Evolutionary conservation across 768 basidiomycete species (phyloP), one percentile per base, ranked within the genome.

Genomic region (Calocybe cyanea): DNA sequence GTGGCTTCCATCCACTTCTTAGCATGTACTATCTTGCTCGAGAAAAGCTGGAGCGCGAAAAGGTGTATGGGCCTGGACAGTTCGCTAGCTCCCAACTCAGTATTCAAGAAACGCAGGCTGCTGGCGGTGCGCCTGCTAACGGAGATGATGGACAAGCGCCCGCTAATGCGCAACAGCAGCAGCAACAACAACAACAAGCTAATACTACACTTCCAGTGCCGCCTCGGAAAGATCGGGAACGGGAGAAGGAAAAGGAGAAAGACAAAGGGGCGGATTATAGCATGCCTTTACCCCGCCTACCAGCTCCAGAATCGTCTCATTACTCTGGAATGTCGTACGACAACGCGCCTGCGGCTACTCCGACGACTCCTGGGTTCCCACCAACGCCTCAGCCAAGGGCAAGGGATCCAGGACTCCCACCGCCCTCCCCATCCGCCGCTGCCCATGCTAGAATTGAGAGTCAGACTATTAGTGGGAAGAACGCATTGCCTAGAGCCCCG

Each of bases 11-110:
- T 62, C 94, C 92, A 0, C 76, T 99, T 20, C 78, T 98, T 37
- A 92, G 93, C 23, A 97, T 99, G 69, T 99, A 99, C 64, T 97
- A 84, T 70, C 81, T 99, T 15, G 89, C 94, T 4, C 75, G 91
- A 43, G 96, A 99, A 71, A 98, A 97, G 75, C 73, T 93, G 59
- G 93, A 98, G 60, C 74, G 96, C 44, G 96, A 99, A 56, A 77
- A 80, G 41, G 88, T 99, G 6, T 98, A 94, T 64, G 96, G 95
- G 0, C 84, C 85, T 0, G 93, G 93, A 3, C 83, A 89, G 51
- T 99, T 99, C 65, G 96, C 96, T 2, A 87, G 80, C 43, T 96
- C 93, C 0, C 92, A 94, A 61, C 67, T 93, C 9, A 87, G 84
- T 19, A 60, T 89, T 13, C 57, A 57, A 10, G 71, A 63, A 15